Conservation (phyloP, 306 rosid species). For the Dalbergia cochinchinensis region DNA sequence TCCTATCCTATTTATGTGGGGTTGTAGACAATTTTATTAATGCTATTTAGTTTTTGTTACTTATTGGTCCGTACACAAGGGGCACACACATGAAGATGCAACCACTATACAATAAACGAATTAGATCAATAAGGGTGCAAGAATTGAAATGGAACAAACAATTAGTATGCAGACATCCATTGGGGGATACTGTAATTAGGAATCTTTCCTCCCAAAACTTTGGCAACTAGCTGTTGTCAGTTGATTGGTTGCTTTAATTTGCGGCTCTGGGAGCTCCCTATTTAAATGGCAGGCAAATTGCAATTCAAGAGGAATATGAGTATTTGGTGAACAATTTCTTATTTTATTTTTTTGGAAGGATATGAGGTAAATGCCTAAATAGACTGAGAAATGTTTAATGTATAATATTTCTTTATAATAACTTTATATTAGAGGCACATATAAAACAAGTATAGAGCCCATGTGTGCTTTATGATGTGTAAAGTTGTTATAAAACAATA, state of each 20-base stretch:
- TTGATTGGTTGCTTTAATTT: slow-evolving; percentile 2
- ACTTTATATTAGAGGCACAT: too few species aligned
- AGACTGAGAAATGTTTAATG: too few species aligned
- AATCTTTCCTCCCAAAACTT: neutral
- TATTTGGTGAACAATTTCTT: neutral
- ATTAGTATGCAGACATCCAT: neutral
- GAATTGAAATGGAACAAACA: neutral
- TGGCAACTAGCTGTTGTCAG: neutral
- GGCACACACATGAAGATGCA: slow-evolving; percentile 1
- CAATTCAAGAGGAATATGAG: neutral
- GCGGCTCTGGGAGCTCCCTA: neutral
- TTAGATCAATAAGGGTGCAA: neutral
- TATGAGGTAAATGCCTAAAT: neutral
- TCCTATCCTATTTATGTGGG: neutral
- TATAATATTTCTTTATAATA: too few species aligned
- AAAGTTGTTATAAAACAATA: too few species aligned
- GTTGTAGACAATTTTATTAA: neutral
- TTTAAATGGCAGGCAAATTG: neutral
- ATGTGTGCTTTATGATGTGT: too few species aligned
- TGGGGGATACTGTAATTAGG: neutral
- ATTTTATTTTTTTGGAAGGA: neutral
- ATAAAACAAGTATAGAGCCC: too few species aligned
- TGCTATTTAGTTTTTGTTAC: too few species aligned
- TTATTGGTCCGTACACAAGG: neutral
- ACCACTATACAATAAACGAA: neutral